Percentiles rank a stretch among this genome's conserved stretches.
These are phyloP conservation scores for Trichosporon sp. DNA, from an alignment of 1,284 basidiomycete species.

Conservation along the genomic window DNA sequence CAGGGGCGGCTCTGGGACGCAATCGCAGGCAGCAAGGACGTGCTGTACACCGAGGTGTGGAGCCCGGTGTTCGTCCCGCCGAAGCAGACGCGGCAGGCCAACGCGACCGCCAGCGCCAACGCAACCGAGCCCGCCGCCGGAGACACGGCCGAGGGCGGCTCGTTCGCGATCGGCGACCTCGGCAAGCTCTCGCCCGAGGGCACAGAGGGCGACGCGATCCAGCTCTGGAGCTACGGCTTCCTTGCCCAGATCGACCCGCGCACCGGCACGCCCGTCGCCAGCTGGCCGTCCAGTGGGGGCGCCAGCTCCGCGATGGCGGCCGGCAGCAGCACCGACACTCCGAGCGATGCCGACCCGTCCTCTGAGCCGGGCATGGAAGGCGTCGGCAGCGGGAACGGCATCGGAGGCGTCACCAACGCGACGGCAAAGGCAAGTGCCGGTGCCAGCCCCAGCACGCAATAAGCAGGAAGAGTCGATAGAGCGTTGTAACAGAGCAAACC, in stretches of 20 bases:
- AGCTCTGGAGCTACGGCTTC: conserved; percentile 49
- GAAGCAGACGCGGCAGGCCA: background rate
- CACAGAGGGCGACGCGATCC: conserved; percentile 49
- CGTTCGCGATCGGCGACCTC: conserved; percentile 41
- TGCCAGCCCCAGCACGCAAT: background rate
- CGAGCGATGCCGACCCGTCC: background rate
- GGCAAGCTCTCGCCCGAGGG: conserved; percentile 38
- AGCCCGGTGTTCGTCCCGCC: conserved; percentile 27
- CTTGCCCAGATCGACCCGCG: conserved; percentile 43
- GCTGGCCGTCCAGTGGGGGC: background rate
- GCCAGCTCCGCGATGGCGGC: background rate
- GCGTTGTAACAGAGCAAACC: background rate
- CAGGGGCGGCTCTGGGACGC: conserved; percentile 50
- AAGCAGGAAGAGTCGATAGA: background rate
- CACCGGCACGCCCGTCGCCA: conserved; percentile 29
- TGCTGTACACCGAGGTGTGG: conserved; percentile 43
- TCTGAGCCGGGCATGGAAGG: background rate
- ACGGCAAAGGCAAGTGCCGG: background rate
- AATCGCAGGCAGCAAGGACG: conserved; percentile 46
- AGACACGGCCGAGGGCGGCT: conserved; percentile 14
- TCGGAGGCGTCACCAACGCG: background rate
- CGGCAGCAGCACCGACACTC: too few relatives aligned
- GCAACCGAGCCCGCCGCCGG: background rate
- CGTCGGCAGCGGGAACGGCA: background rate
- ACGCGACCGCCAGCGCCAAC: background rate